These are phyloP conservation scores for Fraxinus baroniana DNA, from an alignment of 305 asterid species.

Conservation along the genomic window DNA sequence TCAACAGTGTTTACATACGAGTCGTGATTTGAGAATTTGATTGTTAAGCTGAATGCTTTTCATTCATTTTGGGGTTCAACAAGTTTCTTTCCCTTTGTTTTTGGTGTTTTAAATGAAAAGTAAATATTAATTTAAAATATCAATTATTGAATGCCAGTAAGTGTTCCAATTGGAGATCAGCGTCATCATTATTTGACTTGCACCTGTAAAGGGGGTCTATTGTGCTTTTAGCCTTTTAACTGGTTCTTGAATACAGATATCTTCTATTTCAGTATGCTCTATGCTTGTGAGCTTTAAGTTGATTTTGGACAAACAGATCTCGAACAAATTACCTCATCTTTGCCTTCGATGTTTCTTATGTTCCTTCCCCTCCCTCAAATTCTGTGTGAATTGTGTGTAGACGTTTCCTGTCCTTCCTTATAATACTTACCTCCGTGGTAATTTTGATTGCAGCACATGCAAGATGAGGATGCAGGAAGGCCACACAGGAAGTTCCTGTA, in stretches of 20 bases:
- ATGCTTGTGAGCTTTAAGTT: neutral
- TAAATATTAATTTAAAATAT: too few relatives aligned
- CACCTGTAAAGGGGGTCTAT: neutral
- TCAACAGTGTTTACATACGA: neutral
- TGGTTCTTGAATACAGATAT: neutral
- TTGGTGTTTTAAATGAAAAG: neutral
- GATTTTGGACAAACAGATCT: neutral
- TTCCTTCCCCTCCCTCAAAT: neutral
- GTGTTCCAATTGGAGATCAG: neutral
- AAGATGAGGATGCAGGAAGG: conserved; percentile 91
- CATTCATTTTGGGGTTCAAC: neutral
- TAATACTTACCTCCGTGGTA: neutral
- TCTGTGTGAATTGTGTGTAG: neutral
- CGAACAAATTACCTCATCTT: neutral
- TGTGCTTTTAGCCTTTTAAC: neutral
- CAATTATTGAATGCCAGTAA: neutral
- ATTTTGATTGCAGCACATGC: conserved; percentile 72
- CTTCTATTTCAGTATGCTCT: neutral
- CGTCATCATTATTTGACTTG: neutral
- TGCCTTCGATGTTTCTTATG: neutral
- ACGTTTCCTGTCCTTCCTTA: neutral
- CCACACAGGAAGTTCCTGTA: conserved; percentile 63
- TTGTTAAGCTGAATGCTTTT: neutral
- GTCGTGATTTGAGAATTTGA: neutral
- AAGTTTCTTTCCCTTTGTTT: neutral